These are phyloP conservation scores for Chenopodium formosanum DNA, from an alignment of 148 eudicot species.

Conservation along the genomic window DNA sequence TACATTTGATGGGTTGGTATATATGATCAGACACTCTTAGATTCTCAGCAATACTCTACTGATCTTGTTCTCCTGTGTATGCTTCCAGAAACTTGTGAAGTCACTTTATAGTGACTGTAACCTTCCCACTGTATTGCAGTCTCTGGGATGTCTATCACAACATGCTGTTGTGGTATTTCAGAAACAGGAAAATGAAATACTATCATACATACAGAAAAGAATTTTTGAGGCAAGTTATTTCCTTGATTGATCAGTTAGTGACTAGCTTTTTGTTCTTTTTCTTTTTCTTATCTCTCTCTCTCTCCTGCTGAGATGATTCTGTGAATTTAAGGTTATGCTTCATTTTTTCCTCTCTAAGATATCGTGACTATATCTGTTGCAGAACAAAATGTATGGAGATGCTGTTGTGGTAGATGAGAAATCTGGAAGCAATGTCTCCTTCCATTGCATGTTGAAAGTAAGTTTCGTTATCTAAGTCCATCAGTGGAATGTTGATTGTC, in stretches of 20 bases:
- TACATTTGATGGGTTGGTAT: not conserved
- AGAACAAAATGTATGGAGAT: constrained; percentile 37
- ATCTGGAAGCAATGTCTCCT: constrained; percentile 39
- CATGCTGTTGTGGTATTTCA: constrained; percentile 60
- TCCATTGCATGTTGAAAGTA: constrained; percentile 55
- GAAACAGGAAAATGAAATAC: constrained; percentile 49
- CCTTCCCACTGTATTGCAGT: constrained; percentile 71
- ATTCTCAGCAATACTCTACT: too few species aligned
- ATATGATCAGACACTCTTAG: too few species aligned
- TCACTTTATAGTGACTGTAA: constrained; percentile 52
- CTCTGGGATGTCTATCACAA: constrained; percentile 81
- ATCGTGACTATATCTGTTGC: constrained; percentile 5
- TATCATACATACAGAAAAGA: constrained; percentile 46
- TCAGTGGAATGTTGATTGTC: not conserved
- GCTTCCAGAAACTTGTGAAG: constrained; percentile 58
- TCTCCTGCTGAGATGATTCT: not conserved
- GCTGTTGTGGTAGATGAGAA: constrained; percentile 34
- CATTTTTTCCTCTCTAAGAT: not conserved
- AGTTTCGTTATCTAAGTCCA: constrained; percentile 15
- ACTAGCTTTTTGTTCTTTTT: not conserved
- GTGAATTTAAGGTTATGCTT: not conserved
- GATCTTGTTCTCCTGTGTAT: not conserved
- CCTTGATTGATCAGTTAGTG: constrained; percentile 12
- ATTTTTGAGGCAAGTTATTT: constrained; percentile 39
- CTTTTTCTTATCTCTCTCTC: not conserved